Conservation (phyloP, 148 eudicot species). For the Rhododendron williamsianum region DNA sequence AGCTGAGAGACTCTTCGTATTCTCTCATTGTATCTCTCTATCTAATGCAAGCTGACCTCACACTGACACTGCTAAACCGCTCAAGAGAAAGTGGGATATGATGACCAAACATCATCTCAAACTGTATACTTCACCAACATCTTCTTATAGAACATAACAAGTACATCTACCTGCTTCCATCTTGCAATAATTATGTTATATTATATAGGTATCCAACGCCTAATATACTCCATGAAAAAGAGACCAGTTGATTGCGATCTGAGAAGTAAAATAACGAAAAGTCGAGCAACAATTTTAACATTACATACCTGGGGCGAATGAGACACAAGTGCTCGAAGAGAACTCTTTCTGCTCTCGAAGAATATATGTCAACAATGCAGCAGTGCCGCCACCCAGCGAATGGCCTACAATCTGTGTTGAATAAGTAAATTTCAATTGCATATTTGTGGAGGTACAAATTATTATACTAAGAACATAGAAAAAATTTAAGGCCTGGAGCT, state of each 20-base stretch:
- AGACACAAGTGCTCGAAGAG: conserved; percentile 52
- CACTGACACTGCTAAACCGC: not conserved
- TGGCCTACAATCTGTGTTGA: conserved; percentile 76
- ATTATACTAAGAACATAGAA: not conserved
- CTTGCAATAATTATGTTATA: not conserved
- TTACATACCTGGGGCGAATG: conserved; percentile 85
- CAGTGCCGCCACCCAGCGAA: conserved; percentile 99
- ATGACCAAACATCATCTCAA: not conserved
- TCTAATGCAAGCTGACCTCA: not conserved
- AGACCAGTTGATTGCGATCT: not conserved
- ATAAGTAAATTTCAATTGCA: not conserved
- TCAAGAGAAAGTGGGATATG: not conserved
- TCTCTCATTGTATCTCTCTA: not conserved
- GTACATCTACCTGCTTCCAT: not conserved
- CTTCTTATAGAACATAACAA: not conserved
- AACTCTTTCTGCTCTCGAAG: conserved; percentile 85
- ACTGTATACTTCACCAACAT: not conserved
- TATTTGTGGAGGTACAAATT: not conserved
- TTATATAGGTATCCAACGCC: not conserved
- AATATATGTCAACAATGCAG: conserved; percentile 86
- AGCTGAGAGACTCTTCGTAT: not conserved
- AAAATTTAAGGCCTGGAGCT: not conserved
- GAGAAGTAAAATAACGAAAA: not conserved
- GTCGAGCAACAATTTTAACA: not conserved
- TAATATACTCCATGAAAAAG: not conserved